phyloP scores from a whole-genome alignment of 768 basidiomycete genomes.

The Dacryopinax primogenitus region DNA sequence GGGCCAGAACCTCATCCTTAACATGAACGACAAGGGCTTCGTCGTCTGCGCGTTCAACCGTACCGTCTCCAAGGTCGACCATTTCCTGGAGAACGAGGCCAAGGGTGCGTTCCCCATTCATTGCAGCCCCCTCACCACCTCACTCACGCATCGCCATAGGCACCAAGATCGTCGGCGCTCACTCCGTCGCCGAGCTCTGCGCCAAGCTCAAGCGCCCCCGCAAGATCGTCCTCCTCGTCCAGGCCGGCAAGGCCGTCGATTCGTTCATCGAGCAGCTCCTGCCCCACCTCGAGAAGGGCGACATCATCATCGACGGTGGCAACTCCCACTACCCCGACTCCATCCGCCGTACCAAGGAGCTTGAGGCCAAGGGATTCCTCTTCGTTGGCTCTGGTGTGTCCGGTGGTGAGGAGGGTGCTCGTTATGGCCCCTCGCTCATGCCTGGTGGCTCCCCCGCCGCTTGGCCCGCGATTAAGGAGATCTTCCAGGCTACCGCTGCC shows the following conservation, averaged over 20 bases:
- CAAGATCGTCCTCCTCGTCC: conserved; percentile 96
- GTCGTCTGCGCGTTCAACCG: conserved; percentile 95
- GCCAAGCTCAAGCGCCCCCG: conserved; percentile 88
- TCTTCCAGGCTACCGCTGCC: conserved; percentile 96
- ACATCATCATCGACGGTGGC: conserved; percentile 98
- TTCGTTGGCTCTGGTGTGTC: conserved; percentile 99
- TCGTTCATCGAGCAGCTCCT: conserved; percentile 82
- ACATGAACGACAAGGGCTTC: conserved; percentile 99
- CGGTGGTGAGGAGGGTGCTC: conserved; percentile 97
- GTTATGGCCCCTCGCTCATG: conserved; percentile 96
- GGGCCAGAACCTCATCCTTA: conserved; percentile 95
- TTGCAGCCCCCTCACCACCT: neutral
- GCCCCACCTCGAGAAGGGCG: conserved; percentile 83
- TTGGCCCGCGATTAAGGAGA: conserved; percentile 94
- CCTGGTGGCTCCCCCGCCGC: conserved; percentile 89
- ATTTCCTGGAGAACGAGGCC: conserved; percentile 91
- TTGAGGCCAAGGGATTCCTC: conserved; percentile 86
- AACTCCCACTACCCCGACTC: conserved; percentile 99
- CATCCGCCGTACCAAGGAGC: conserved; percentile 83
- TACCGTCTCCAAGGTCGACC: conserved; percentile 88
- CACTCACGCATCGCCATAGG: conserved; percentile 38
- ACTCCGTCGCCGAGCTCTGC: conserved; percentile 81
- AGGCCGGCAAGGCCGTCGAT: conserved; percentile 93
- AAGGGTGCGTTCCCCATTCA: conserved; percentile 53
- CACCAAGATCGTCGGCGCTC: conserved; percentile 89